Base-by-base conservation (phyloP, 345 rosid species). In the Citrus sinensis region DNA sequence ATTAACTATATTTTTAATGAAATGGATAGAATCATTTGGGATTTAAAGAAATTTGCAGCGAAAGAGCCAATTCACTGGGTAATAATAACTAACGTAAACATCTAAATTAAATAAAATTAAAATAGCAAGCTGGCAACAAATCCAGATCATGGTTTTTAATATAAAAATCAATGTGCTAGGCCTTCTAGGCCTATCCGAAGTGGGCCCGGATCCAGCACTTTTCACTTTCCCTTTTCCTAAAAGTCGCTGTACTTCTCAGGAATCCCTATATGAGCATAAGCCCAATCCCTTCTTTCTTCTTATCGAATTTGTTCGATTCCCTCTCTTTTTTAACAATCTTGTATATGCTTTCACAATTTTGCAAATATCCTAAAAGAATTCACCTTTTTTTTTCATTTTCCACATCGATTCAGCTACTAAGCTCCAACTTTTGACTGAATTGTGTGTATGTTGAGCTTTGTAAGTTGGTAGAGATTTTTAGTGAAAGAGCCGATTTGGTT, bases 181-280 rank as follows among this genome's bases (percentile, higher is more conserved):
- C 40, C 19, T 74, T 84, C 83, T 65, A 24, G 71, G 65, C 61
- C 59, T 68, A 80, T 84, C 83, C 67, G 67, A 61, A 35, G 24
- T 60, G 87, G 82, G 56, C 80, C 87, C 82, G 73, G 19, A 46
- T 34, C 10, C 10, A 62, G 80, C 82, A 20, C 87, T 74, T 84
- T 86, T 64, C 24, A 17, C 24, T 70, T 54, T 39, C 30, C 64
- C 61, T 68, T 85, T 14, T 65, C 61, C 65, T 37, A 63, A 42
- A 22, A 24, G 46, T 10, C 78, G 46, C 32, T 7, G n/a, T 6
- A 34, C 39, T 56, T 34, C 70, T 51, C 30, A 2, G 71, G 71
- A 83, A 72, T 59, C 66, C 80, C 82, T 79, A 76, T 59, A 14
- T 2, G 4, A n/a, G 30, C 19, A 3, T 25, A 16, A 76, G 14